A percentile compares a stretch with the other conserved stretches of the same genome.
Evolutionary conservation across 805 yeast species (phyloP).

Genomic region (Metschnikowia picachoensis): DNA sequence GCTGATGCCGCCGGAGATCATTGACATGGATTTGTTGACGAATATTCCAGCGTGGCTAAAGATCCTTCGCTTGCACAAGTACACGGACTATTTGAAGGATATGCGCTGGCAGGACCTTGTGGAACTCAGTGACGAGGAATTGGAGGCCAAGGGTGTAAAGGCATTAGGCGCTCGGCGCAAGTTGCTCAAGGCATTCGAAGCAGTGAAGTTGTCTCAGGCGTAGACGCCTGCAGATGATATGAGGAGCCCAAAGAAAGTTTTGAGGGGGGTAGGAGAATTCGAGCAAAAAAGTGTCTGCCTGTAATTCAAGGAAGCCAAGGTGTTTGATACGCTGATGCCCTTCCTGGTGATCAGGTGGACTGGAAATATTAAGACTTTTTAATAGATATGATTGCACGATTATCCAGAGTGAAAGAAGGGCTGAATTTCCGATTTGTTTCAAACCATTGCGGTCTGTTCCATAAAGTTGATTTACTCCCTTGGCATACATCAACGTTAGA

Average conservation of each 20-base stretch:
- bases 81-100: slow-evolving; percentile 76
- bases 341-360: background rate
- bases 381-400: slow-evolving; percentile 5
- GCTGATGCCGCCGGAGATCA: slow-evolving; percentile 42
- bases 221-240: background rate
- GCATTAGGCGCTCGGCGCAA: slow-evolving; percentile 97
- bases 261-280: too few relatives aligned
- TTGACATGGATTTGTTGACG: slow-evolving; percentile 46
- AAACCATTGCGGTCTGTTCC: too few relatives aligned
- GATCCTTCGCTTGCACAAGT: slow-evolving; percentile 85
- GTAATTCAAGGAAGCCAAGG: too few relatives aligned
- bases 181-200: slow-evolving; percentile 84
- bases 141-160: slow-evolving; percentile 78
- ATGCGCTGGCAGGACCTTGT: slow-evolving; percentile 78
- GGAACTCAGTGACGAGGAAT: slow-evolving; percentile 59
- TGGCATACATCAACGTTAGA: too few relatives aligned
- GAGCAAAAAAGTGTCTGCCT: too few relatives aligned
- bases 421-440: too few relatives aligned
- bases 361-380: too few relatives aligned
- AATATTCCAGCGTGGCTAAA: slow-evolving; percentile 94
- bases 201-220: slow-evolving; percentile 45
- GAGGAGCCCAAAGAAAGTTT: too few relatives aligned
- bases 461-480: too few relatives aligned
- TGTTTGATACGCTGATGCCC: background rate
- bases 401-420: too few relatives aligned